phyloP scores from a whole-genome alignment of 179 eudicot species.

The Gypsophila paniculata region DNA sequence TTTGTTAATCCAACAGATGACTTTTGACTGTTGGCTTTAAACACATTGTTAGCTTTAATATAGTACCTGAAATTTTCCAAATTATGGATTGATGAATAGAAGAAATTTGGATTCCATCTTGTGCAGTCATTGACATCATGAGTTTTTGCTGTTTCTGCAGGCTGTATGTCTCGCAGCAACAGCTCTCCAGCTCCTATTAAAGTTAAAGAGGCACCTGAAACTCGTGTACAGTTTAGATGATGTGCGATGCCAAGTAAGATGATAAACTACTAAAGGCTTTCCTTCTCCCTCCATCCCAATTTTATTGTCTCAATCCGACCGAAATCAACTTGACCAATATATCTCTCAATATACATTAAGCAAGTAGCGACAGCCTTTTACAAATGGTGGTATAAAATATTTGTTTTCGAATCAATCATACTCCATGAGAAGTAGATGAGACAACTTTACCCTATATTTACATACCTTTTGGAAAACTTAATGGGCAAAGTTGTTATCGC shows the following conservation, averaged over 20 bases:
- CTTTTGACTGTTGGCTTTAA: neutral
- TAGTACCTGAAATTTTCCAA: neutral
- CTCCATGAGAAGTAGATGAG: neutral
- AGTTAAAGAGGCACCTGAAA: slow-evolving; percentile 89
- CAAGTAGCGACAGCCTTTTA: neutral
- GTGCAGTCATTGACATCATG: slow-evolving; percentile 6
- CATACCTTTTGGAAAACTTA: neutral
- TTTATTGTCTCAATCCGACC: neutral
- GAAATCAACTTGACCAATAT: neutral
- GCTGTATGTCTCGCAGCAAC: slow-evolving; percentile 70
- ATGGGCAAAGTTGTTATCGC: neutral
- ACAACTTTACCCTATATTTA: neutral
- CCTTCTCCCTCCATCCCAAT: neutral
- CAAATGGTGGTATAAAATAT: neutral
- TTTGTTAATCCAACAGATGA: neutral
- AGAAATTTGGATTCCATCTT: neutral
- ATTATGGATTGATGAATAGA: neutral
- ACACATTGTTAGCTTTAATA: neutral
- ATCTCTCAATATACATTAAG: neutral
- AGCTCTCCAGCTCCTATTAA: slow-evolving; percentile 81
- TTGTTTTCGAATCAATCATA: neutral
- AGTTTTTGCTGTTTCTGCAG: slow-evolving; percentile 40
- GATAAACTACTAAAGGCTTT: neutral
- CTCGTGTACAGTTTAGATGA: slow-evolving; percentile 76
- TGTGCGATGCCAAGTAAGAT: slow-evolving; percentile 78